Evolutionary conservation across 2,329 filamentous ascomycete genomes (phyloP).

Genomic region (Pseudocercospora fijiensis): DNA sequence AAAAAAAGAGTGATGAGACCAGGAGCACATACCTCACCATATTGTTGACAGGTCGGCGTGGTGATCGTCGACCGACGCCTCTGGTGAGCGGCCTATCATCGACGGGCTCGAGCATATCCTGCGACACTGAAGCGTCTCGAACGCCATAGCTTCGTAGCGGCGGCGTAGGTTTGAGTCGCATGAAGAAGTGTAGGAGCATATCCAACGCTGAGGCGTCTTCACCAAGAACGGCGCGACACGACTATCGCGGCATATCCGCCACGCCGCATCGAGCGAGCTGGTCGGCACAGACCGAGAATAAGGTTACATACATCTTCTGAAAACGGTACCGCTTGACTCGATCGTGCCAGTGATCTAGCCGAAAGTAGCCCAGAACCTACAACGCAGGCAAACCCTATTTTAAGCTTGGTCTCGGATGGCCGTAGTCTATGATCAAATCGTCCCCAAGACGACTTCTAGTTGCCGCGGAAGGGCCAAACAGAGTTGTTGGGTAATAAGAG

Average conservation of each 20-base stretch:
- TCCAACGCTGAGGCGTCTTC: constrained; percentile 4
- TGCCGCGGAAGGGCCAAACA: constrained; percentile 6
- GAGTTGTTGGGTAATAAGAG: constrained; percentile 1
- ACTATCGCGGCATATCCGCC: not conserved
- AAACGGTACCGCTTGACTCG: not conserved
- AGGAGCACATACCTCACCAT: not conserved
- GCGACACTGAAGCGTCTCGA: constrained; percentile 9
- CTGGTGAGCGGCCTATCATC: not conserved
- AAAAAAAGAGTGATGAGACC: not conserved
- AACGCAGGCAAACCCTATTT: not conserved
- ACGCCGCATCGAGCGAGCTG: constrained; percentile 1
- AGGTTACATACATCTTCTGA: not conserved
- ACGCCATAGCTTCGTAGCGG: constrained; percentile 17
- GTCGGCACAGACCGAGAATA: constrained; percentile 3
- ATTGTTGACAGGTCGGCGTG: not conserved
- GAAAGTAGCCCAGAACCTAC: not conserved
- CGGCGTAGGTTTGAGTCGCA: constrained; percentile 12
- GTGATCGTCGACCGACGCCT: constrained; percentile 1
- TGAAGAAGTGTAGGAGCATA: constrained; percentile 16
- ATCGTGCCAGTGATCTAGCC: not conserved
- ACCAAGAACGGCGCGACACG: constrained; percentile 5
- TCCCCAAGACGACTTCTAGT: not conserved
- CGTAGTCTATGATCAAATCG: not conserved
- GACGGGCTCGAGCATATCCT: constrained; percentile 5
- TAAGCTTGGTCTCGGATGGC: constrained; percentile 5